Base-by-base conservation (phyloP, 768 basidiomycete genomes). In the Pilatotrama ljubarskyi region DNA sequence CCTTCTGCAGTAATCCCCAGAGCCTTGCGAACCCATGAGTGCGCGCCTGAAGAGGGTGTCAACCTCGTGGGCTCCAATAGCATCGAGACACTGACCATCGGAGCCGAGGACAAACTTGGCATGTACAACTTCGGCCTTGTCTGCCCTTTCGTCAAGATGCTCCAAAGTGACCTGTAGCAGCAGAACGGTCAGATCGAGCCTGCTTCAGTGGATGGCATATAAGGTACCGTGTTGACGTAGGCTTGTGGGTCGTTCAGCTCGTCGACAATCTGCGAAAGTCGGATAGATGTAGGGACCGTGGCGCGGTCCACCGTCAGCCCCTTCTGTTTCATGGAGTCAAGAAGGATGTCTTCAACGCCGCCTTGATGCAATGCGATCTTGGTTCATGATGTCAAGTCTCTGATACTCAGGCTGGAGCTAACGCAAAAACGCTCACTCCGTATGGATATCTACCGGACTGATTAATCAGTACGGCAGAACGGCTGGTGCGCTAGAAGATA, bases 291-390 rank as follows among this genome's bases (percentile, higher is more conserved):
- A 0, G 85, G 85, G 14, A 58, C 37, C 13, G 56, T 56, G 15
- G 56, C 36, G 3, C 55, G 55, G 25, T 62, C 55, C 25, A 87
- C 83, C 61, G 78, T 69, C 6, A 85, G 66, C 1, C 82, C 84
- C 61, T 74, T 66, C 9, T 65, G 61, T 15, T 64, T 67, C 80
- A 88, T 81, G 4, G 84, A 82, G 65, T 85, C 82, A 40, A 84
- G 62, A 60, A 88, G 84, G 17, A 86, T 79, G 11, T 73, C 72
- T 67, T 88, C 85, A 29, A 87, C 86, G 11, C 79, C 81, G 3
- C 86, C 86, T 75, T 88, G 86, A 64, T 87, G 82, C 43, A 87
- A 69, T n/a, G n/a, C n/a, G n/a, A n/a, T n/a, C n/a, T n/a, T n/a
- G n/a, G n/a, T n/a, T n/a, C n/a, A n/a, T n/a, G n/a, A n/a, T n/a